Conservation (phyloP, 306 rosid species). For the Prunus mongolica region DNA sequence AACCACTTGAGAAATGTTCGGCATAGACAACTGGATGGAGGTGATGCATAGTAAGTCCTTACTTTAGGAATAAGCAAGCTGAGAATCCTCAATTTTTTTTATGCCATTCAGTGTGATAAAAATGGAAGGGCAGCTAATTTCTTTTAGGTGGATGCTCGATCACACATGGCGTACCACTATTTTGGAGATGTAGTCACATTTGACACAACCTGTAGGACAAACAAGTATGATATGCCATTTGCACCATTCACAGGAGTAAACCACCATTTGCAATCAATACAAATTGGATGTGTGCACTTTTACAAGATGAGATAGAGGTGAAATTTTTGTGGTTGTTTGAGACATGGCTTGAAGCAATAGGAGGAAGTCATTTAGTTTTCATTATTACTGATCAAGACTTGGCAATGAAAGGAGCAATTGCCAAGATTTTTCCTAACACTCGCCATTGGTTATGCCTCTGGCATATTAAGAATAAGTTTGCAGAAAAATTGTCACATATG, state of each 20-base stretch:
- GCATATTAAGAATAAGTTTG: neutral
- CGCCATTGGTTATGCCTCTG: neutral
- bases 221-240: neutral
- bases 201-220: neutral
- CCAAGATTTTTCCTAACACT: neutral
- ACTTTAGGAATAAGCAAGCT: neutral
- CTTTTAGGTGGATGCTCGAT: neutral
- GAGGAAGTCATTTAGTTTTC: neutral
- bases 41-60: neutral
- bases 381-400: neutral
- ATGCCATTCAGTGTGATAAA: neutral
- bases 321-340: neutral
- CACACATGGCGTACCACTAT: neutral
- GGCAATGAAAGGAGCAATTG: neutral
- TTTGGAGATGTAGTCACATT: neutral
- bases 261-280: neutral
- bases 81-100: neutral
- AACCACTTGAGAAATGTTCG: no score
- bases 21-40: neutral
- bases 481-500: neutral
- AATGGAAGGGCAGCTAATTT: neutral
- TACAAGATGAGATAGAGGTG: neutral
- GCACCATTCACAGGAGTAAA: neutral
- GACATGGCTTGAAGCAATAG: neutral
- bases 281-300: neutral